Percentiles rank a stretch among this genome's conserved stretches.
Conservation (phyloP, 2,329 filamentous ascomycete genomes). For the Nothophaeocryptopus gaeumannii region DNA sequence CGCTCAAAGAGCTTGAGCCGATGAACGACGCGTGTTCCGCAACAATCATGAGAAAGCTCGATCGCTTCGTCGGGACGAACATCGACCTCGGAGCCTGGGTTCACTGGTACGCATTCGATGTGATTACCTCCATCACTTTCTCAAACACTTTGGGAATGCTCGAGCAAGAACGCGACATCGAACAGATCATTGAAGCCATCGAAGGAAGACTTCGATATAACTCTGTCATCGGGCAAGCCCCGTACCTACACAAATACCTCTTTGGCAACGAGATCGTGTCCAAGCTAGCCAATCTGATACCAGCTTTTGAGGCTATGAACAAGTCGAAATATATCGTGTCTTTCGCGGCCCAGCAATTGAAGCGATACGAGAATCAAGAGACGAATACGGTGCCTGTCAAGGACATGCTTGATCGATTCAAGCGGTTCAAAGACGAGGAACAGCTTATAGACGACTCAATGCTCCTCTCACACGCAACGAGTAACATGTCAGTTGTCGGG, state of each 20-base stretch:
- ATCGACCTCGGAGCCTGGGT: constrained; percentile 26
- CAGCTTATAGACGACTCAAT: constrained; percentile 21
- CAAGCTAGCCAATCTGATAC: constrained; percentile 18
- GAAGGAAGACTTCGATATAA: constrained; percentile 25
- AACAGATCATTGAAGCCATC: constrained; percentile 16
- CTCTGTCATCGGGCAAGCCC: constrained; percentile 24
- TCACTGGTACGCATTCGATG: constrained; percentile 27
- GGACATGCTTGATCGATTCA: constrained; percentile 27
- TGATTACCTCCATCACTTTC: constrained; percentile 28
- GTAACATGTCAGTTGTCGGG: background rate
- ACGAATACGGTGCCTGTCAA: constrained; percentile 17
- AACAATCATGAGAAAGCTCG: constrained; percentile 21
- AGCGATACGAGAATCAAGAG: constrained; percentile 23
- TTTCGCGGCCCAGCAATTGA: constrained; percentile 23
- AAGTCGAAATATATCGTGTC: constrained; percentile 24
- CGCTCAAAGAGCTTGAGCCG: constrained; percentile 26
- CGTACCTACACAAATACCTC: constrained; percentile 22
- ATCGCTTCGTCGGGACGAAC: constrained; percentile 15
- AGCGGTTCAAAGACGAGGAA: constrained; percentile 24
- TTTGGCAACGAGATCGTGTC: constrained; percentile 23
- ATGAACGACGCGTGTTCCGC: constrained; percentile 27
- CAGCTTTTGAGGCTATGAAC: constrained; percentile 19
- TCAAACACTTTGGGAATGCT: constrained; percentile 23
- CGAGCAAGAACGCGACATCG: constrained; percentile 21
- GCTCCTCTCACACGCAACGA: background rate